Conservation (phyloP, 129 eudicot genomes). For the Calendula officinalis region DNA sequence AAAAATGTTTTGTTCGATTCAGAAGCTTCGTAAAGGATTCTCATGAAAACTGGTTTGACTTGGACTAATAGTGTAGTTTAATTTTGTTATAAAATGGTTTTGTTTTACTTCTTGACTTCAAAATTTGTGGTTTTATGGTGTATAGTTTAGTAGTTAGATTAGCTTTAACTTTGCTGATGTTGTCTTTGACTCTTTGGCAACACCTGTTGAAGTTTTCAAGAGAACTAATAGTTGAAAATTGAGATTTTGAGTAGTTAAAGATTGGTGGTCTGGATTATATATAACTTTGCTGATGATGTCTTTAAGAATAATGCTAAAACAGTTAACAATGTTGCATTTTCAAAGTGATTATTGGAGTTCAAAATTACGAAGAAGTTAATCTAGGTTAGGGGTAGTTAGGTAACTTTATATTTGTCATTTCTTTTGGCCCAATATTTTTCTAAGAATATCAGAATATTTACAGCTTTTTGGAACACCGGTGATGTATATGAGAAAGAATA, state of each 20-base stretch:
- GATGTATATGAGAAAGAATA: slow-evolving; percentile 22
- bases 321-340: not conserved
- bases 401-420: not conserved
- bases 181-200: slow-evolving; percentile 15
- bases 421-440: too few species aligned
- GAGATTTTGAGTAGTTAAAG: not conserved
- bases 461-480: slow-evolving; percentile 46
- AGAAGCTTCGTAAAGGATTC: slow-evolving; percentile 65
- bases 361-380: not conserved
- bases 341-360: not conserved
- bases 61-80: slow-evolving; percentile 9
- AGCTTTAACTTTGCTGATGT: not conserved
- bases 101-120: slow-evolving; percentile 28
- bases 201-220: not conserved
- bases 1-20: slow-evolving; percentile 63
- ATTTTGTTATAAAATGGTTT: slow-evolving; percentile 29
- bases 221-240: slow-evolving; percentile 2
- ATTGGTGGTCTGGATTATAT: too few species aligned
- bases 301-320: not conserved
- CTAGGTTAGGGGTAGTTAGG: not conserved
- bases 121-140: slow-evolving; percentile 26
- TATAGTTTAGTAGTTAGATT: slow-evolving; percentile 10
- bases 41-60: slow-evolving; percentile 41
- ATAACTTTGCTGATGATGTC: too few species aligned
- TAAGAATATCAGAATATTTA: too few species aligned